These are phyloP conservation scores for Pythium guiyangense DNA, from an alignment of 352 stramenopile species.

Conservation along the genomic window DNA sequence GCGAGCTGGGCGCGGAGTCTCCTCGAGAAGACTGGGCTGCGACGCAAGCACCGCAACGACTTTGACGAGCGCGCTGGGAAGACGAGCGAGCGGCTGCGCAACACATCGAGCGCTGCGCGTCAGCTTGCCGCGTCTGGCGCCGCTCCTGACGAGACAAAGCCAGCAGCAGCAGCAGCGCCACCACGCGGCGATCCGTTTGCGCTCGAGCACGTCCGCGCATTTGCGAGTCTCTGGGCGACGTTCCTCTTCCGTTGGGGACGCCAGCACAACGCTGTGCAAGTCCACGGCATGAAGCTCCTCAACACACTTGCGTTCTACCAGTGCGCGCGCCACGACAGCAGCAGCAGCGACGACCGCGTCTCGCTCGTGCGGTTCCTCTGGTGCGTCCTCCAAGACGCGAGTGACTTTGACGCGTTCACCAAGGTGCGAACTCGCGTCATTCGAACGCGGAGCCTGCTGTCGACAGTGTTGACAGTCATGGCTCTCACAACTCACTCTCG, in stretches of 20 bases:
- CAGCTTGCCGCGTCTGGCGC: slow-evolving; percentile 23
- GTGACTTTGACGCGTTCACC: slow-evolving; percentile 44
- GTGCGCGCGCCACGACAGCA: slow-evolving; percentile 11
- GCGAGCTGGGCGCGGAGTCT: slow-evolving; percentile 47
- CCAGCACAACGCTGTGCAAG: slow-evolving; percentile 31
- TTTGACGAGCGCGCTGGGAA: slow-evolving; percentile 3
- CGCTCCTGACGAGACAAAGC: too few species aligned
- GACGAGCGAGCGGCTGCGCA: slow-evolving; percentile 17
- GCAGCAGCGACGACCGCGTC: slow-evolving; percentile 5
- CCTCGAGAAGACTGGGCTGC: slow-evolving; percentile 49
- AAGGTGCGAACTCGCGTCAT: slow-evolving; percentile 23
- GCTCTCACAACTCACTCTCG: too few species aligned
- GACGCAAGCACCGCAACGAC: slow-evolving; percentile 14
- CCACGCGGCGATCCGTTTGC: slow-evolving; percentile 29
- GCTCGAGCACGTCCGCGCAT: slow-evolving; percentile 35
- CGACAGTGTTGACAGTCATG: background rate
- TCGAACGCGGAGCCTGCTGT: slow-evolving; percentile 8
- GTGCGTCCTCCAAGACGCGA: slow-evolving; percentile 55
- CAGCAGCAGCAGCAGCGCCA: slow-evolving; percentile 8
- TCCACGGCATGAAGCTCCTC: slow-evolving; percentile 44
- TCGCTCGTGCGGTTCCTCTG: too few species aligned
- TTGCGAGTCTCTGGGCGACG: slow-evolving; percentile 34
- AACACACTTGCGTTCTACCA: slow-evolving; percentile 60
- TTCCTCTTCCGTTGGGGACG: slow-evolving; percentile 61
- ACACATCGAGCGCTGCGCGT: slow-evolving; percentile 37